Base-by-base conservation (phyloP, 106 monocot genomes). In the Dioscorea zingiberensis region DNA sequence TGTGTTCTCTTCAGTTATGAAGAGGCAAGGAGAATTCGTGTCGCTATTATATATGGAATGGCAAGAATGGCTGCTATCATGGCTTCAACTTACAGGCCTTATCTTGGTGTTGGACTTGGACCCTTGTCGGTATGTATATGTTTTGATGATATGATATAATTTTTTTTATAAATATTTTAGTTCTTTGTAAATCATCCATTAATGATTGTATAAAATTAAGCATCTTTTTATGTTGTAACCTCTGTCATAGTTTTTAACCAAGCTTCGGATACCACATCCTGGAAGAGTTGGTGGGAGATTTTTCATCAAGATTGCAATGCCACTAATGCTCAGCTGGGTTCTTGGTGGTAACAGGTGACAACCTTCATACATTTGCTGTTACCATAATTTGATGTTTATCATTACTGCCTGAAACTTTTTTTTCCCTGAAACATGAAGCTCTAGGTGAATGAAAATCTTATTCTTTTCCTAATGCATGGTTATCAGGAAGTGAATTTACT, bases 21-120 rank as follows among this genome's bases (percentile, higher is more conserved):
- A 69, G 63, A 78, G 59, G 89, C 88, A 76, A 89, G 98, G 89
- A 77, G 85, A 71, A 32, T 98, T 19, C 88, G 98, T 68, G 98
- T 98, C 48, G 84, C 82, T 11, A 49, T 93, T 71, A 84, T 98
- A 55, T 88, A 93, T 78, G 92, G 86, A 69, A 73, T 98, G 84
- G 98, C 98, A 38, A 86, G 98, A 75, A 89, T 93, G 86, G 98
- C 98, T 70, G 98, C 98, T 71, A 82, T 76, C 8, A 98, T 98
- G 98, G 98, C 98, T 69, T 83, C 91, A 14, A 93, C 93, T 59
- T 98, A 98, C 66, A 81, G 79, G 49, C 86, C 98, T n/a, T 98
- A 98, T 70, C 77, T 98, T 47, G 98, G 98, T 63, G 85, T 98
- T 27, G 98, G 98, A 7, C 80, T 98, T 46, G 98, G 93, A 55